Conservation (phyloP, 768 basidiomycete species). For the Mycena epipterygia region DNA sequence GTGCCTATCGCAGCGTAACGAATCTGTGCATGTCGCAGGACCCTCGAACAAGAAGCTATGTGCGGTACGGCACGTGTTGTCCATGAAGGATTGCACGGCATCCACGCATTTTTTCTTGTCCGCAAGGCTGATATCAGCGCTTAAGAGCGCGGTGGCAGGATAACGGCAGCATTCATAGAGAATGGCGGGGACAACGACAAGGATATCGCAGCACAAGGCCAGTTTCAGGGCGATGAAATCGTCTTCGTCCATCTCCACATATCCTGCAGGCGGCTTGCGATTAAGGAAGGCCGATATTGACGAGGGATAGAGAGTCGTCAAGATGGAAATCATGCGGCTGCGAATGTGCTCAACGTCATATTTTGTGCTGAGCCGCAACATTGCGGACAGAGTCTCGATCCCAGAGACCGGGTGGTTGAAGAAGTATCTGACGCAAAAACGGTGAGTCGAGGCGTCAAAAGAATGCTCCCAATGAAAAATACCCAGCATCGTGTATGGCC, state of each 20-base stretch:
- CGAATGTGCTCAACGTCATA: slow-evolving; percentile 17
- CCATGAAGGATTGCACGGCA: background rate
- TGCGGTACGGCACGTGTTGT: background rate
- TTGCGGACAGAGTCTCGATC: background rate
- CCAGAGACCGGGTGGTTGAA: background rate
- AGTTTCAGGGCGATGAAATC: slow-evolving; percentile 5
- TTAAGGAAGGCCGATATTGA: background rate
- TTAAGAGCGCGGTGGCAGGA: background rate
- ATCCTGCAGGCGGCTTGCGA: background rate
- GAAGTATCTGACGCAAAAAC: background rate
- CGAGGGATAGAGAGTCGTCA: background rate
- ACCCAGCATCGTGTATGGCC: slow-evolving; percentile 7
- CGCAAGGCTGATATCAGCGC: background rate
- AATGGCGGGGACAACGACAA: background rate
- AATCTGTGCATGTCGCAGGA: too few relatives aligned
- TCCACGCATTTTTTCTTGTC: background rate
- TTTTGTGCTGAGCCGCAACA: background rate
- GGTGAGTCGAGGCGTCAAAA: background rate
- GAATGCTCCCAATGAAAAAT: background rate
- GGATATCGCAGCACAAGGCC: background rate
- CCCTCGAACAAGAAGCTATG: background rate
- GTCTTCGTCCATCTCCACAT: background rate
- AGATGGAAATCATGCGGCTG: background rate
- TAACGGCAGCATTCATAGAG: slow-evolving; percentile 7
- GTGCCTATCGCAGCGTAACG: background rate